Evolutionary conservation across 352 stramenopile genomes (phyloP), one percentile per base, ranked within the genome.

Genomic region (Pythium periplocum): DNA sequence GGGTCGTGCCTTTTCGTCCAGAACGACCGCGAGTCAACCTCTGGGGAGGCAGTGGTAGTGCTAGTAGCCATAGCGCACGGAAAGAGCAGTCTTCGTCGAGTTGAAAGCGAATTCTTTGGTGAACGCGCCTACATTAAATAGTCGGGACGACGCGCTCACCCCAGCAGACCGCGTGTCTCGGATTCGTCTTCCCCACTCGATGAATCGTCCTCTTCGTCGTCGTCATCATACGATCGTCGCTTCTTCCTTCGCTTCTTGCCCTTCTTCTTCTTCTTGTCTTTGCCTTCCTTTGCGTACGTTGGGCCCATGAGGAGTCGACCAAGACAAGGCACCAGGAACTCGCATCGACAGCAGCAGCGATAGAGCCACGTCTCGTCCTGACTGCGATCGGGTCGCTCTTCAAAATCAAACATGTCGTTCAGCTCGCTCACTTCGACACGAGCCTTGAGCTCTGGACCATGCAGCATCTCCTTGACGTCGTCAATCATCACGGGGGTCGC

Each of bases 401-500:
- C 53, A 2, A 50, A 51, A 11, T 81, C 66, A 5, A 87, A 81
- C 30, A 73, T 49, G 36, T 90, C 82, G 42, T 82, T 80, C 11
- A 93, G 59, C 51, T 85, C 73, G 1, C 65, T 45, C 30, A 93
- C 79, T 32, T 87, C 66, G 4, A 84, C 71, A 34, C 79, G 71
- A 6, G 82, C 82, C 53, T 75, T 78, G 41, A 93, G 66, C 53
- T 81, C 60, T 1, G 79, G 73, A 1, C 57, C 72, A 45, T 72
- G 77, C n/a, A 89, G 66, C 75, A 93, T 93, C 51, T 84, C 77
- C 11, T 64, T 60, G 4, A 89, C 59, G 48, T 93, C 82, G 48
- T 93, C 82, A 35, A 85, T 75, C 71, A 93, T 76, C 10, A 90
- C 81, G 3, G 82, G 82, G 34, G 74, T 76, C 10, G 79, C 71